Evolutionary conservation across 257 asterid genomes (phyloP), one percentile per base, ranked within the genome.

Genomic region (Fraxinus americana): DNA sequence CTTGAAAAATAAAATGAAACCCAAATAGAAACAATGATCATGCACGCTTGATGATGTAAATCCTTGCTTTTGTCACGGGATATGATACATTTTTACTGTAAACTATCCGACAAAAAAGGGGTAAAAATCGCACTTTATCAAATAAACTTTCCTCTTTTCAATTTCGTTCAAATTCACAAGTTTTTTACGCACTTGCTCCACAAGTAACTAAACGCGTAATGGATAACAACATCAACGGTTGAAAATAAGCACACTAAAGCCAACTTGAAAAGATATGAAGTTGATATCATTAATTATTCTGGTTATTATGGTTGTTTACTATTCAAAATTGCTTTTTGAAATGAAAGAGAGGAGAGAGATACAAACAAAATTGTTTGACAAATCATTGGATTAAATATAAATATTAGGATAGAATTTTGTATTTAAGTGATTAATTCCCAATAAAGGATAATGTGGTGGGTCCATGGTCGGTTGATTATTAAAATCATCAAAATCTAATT

Each of bases 371-470:
- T 67, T 75, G 76, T 68, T 76, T 86, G 86, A 81, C 87, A 88
- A 90, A 89, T 88, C 85, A 90, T 88, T 85, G 89, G 89, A 67
- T 80, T 87, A 72, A 78, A 89, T 81, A 74, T 48, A 89, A 61
- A 13, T 14, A 86, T 32, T 32, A 32, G 34, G 3, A 32, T 2
- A 87, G 88, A 87, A 81, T 75, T 85, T 87, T 82, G 78, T 73
- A 84, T 80, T 82, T 80, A 43, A 80, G 80, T 83, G 84, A 86
- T 82, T 79, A 59, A 70, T 83, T 83, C 63, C 43, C 79, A 82
- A 81, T 88, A 32, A 75, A 63, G 21, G 85, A 82, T 83, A 72
- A 5, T 27, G 59, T 35, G 48, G 78, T 73, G 88, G 86, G 88
- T 59, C 87, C 86, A n/a, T 75, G 86, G 92, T 90, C 87, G 91